These are phyloP conservation scores for Cytospora schulzeri DNA, from an alignment of 2,329 filamentous ascomycete species.

Conservation along the genomic window DNA sequence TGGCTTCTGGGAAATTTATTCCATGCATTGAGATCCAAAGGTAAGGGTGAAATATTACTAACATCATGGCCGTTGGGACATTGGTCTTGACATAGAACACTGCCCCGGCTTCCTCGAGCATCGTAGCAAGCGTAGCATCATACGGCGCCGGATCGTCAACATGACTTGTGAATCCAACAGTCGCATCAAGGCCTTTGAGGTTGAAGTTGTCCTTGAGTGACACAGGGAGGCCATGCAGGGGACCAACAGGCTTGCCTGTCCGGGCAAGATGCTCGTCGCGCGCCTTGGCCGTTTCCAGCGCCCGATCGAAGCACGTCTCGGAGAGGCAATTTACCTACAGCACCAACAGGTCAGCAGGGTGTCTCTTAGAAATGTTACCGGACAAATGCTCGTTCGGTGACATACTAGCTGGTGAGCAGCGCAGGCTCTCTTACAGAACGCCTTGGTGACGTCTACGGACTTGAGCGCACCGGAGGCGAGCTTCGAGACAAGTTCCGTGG, in stretches of 20 bases:
- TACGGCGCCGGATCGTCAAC: slow-evolving; percentile 56
- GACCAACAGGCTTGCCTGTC: slow-evolving; percentile 55
- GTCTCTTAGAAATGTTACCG: neutral
- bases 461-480: slow-evolving; percentile 42
- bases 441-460: slow-evolving; percentile 39
- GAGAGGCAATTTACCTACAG: slow-evolving; percentile 50
- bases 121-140: slow-evolving; percentile 44
- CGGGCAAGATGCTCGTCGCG: slow-evolving; percentile 53
- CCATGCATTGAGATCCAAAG: no score
- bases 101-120: slow-evolving; percentile 52
- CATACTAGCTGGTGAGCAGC: slow-evolving; percentile 42
- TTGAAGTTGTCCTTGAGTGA: slow-evolving; percentile 75
- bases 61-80: slow-evolving; percentile 66
- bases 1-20: no score
- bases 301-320: slow-evolving; percentile 49
- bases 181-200: slow-evolving; percentile 59
- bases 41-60: neutral
- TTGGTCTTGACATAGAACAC: slow-evolving; percentile 61
- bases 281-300: slow-evolving; percentile 48
- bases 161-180: slow-evolving; percentile 65
- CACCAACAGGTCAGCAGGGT: neutral
- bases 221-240: slow-evolving; percentile 66
- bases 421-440: slow-evolving; percentile 43
- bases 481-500: slow-evolving; percentile 38
- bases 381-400: no score